A percentile compares a stretch with the other conserved stretches of the same genome.
These are phyloP conservation scores for Plasmodium coatneyi DNA, from an alignment of 169 alveolate genomes.

Conservation along the genomic window DNA sequence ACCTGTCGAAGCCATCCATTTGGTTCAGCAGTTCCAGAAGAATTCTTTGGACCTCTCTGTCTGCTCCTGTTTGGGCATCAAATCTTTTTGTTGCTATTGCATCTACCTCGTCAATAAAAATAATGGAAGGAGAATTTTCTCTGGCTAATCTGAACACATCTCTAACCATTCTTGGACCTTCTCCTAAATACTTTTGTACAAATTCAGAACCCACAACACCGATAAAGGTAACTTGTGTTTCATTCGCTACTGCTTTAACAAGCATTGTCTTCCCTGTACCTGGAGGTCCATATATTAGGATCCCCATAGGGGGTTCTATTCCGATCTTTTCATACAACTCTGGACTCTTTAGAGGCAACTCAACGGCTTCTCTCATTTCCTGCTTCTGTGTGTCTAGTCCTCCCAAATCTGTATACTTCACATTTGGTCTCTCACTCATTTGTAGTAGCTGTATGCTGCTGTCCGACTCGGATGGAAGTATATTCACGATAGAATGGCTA, in stretches of 20 bases:
- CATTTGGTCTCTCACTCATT: slow-evolving; percentile 98
- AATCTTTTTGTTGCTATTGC: slow-evolving; percentile 97
- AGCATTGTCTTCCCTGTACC: slow-evolving; percentile 99
- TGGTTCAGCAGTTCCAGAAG: slow-evolving; percentile 96
- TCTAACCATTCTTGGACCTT: slow-evolving; percentile 99
- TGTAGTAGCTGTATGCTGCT: slow-evolving; percentile 97
- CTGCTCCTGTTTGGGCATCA: slow-evolving; percentile 99
- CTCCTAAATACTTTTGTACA: slow-evolving; percentile 99
- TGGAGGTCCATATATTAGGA: slow-evolving; percentile 99
- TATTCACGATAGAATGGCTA: slow-evolving; percentile 98
- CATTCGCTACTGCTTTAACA: slow-evolving; percentile 99
- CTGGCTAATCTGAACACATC: slow-evolving; percentile 98
- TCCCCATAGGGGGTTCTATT: slow-evolving; percentile 99
- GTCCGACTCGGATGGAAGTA: slow-evolving; percentile 99
- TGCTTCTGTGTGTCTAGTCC: slow-evolving; percentile 98
- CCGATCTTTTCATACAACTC: slow-evolving; percentile 98
- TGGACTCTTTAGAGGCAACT: slow-evolving; percentile 98
- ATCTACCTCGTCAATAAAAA: slow-evolving; percentile 99
- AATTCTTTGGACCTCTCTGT: slow-evolving; percentile 98
- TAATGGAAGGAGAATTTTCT: slow-evolving; percentile 97
- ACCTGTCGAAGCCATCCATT: slow-evolving; percentile 99
- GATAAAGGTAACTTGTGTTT: slow-evolving; percentile 97
- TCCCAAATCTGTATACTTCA: slow-evolving; percentile 98
- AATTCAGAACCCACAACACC: slow-evolving; percentile 99
- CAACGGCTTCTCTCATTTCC: slow-evolving; percentile 99